These are phyloP conservation scores for Xanthoconium separans DNA, from an alignment of 1,284 basidiomycete genomes.

Conservation along the genomic window DNA sequence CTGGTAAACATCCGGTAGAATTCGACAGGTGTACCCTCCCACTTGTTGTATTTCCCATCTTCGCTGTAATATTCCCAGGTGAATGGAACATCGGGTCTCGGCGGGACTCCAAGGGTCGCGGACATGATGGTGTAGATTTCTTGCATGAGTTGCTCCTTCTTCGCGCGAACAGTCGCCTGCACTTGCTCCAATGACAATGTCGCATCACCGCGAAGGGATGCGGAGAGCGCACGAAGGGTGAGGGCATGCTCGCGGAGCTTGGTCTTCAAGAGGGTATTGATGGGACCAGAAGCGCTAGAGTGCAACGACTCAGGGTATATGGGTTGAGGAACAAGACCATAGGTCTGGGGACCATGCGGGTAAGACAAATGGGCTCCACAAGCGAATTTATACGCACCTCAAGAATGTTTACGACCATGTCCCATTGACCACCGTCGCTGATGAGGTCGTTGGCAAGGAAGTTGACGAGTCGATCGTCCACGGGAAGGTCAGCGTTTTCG, in stretches of 20 bases:
- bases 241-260: slow-evolving; percentile 92
- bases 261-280: slow-evolving; percentile 81
- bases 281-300: slow-evolving; percentile 69
- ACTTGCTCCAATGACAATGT: slow-evolving; percentile 46
- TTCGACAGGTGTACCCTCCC: slow-evolving; percentile 79
- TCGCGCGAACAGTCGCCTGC: slow-evolving; percentile 57
- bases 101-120: slow-evolving; percentile 84
- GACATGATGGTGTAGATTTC: slow-evolving; percentile 88
- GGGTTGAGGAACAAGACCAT: slow-evolving; percentile 81
- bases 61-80: slow-evolving; percentile 89
- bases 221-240: slow-evolving; percentile 67
- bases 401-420: slow-evolving; percentile 90
- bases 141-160: slow-evolving; percentile 83
- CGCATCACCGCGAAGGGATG: slow-evolving; percentile 45
- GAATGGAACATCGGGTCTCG: slow-evolving; percentile 67
- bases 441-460: slow-evolving; percentile 79
- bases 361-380: background rate
- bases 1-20: slow-evolving; percentile 70
- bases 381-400: slow-evolving; percentile 40
- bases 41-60: slow-evolving; percentile 73
- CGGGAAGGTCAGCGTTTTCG: slow-evolving; percentile 74
- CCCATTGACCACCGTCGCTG: slow-evolving; percentile 93
- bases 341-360: slow-evolving; percentile 44
- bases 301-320: slow-evolving; percentile 87
- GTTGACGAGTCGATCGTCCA: slow-evolving; percentile 81